Conservation (phyloP, 2,329 filamentous ascomycete genomes). For the Arthrobotrys musiformis region DNA sequence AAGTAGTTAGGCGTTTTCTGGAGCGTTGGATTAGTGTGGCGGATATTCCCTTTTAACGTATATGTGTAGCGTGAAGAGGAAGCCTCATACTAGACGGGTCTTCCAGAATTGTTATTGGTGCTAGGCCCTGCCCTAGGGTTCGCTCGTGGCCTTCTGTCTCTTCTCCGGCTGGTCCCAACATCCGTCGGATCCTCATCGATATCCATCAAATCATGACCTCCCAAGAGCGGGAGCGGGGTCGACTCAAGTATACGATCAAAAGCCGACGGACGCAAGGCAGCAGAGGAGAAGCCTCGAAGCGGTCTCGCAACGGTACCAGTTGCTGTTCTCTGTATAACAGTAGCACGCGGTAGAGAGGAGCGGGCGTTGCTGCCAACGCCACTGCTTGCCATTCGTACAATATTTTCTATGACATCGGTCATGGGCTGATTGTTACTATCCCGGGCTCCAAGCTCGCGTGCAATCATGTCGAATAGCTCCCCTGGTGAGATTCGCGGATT, state of each 20-base stretch:
- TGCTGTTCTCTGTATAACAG: not conserved
- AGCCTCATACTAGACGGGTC: too few relatives aligned
- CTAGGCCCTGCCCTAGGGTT: too few relatives aligned
- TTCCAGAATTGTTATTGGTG: too few relatives aligned
- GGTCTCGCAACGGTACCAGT: not conserved
- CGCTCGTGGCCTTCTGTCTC: too few relatives aligned
- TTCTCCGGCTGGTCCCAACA: too few relatives aligned
- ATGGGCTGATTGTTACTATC: not conserved
- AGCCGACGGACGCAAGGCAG: not conserved
- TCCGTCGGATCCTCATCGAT: not conserved
- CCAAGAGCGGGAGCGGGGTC: too few relatives aligned
- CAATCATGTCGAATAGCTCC: not conserved
- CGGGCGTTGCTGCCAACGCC: not conserved
- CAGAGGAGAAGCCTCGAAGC: not conserved
- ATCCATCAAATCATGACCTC: not conserved
- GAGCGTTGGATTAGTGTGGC: too few relatives aligned
- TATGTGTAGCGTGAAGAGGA: too few relatives aligned
- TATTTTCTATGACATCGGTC: not conserved
- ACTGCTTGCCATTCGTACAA: not conserved
- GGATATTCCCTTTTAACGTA: too few relatives aligned
- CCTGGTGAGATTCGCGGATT: not conserved
- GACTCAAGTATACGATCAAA: too few relatives aligned
- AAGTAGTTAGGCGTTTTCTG: too few relatives aligned
- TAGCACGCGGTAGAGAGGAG: not conserved
- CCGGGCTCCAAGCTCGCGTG: not conserved